Evolutionary conservation across 768 basidiomycete genomes (phyloP).

Genomic region (Tubosaeta sp.): DNA sequence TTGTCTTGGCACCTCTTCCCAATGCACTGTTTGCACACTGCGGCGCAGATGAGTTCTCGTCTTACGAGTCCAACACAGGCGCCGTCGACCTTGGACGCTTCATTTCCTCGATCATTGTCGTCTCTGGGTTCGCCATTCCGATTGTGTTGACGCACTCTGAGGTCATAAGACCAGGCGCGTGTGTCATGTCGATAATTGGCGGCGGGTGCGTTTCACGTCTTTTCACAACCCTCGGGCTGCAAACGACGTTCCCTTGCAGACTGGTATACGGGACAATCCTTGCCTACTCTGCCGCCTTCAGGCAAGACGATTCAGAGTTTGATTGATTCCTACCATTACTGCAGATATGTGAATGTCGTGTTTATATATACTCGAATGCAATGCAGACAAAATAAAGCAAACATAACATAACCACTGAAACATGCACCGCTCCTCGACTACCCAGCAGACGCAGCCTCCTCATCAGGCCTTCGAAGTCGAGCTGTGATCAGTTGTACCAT

Average conservation of each 20-base stretch:
- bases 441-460: not conserved
- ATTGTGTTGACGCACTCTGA: constrained; percentile 89
- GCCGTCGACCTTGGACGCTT: constrained; percentile 91
- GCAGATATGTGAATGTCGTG: constrained; percentile 13
- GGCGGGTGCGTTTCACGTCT: constrained; percentile 54
- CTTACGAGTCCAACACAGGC: constrained; percentile 66
- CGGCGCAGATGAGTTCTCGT: constrained; percentile 82
- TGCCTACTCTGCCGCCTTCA: constrained; percentile 82
- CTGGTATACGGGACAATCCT: constrained; percentile 89
- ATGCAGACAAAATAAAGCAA: not conserved
- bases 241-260: constrained; percentile 30
- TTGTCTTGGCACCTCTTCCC: constrained; percentile 92
- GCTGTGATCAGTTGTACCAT: constrained; percentile 31
- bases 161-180: constrained; percentile 79
- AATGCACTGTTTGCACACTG: constrained; percentile 95
- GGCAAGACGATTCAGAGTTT: constrained; percentile 77
- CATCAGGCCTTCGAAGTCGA: constrained; percentile 21
- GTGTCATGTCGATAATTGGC: constrained; percentile 91
- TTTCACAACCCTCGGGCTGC: not conserved
- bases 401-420: constrained; percentile 1
- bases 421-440: not conserved
- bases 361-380: constrained; percentile 5
- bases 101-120: constrained; percentile 84
- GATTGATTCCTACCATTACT: constrained; percentile 38
- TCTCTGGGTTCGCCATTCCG: constrained; percentile 91